A percentile compares a stretch with the other conserved stretches of the same genome.
phyloP scores from a whole-genome alignment of 306 rosid genomes.

The Albizia julibrissin region DNA sequence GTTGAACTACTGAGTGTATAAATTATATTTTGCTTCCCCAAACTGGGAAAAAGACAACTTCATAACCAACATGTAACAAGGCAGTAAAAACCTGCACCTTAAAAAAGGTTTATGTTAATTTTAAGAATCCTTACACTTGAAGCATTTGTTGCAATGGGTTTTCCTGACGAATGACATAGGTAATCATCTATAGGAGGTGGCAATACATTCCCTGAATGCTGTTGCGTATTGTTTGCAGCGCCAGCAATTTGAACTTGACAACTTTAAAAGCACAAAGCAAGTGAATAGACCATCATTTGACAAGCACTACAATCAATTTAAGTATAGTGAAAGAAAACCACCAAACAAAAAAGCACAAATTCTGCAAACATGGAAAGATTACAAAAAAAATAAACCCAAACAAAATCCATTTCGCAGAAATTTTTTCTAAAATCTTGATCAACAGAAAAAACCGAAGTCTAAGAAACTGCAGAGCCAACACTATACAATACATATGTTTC shows the following conservation, averaged over 20 bases:
- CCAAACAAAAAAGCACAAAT: too few relatives aligned
- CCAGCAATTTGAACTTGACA: constrained; percentile 86
- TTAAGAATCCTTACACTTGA: constrained; percentile 58
- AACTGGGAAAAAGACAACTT: not conserved
- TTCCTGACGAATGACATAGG: constrained; percentile 48
- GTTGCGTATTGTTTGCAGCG: constrained; percentile 62
- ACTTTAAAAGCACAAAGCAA: constrained; percentile 49
- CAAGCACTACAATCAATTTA: too few relatives aligned
- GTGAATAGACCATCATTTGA: too few relatives aligned
- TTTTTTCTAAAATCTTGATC: not conserved
- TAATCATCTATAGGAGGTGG: constrained; percentile 86
- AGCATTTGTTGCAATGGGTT: constrained; percentile 55
- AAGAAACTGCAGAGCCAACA: not conserved
- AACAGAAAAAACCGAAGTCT: not conserved
- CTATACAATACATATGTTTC: not conserved
- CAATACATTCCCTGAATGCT: constrained; percentile 71
- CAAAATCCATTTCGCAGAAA: constrained; percentile 10
- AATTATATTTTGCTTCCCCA: constrained; percentile 16
- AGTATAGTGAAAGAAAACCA: too few relatives aligned
- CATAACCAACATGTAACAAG: not conserved
- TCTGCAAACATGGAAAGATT: too few relatives aligned
- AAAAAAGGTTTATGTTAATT: not conserved
- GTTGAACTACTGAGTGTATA: constrained; percentile 4
- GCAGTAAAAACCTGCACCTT: not conserved
- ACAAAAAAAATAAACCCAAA: not conserved